Conservation (phyloP, 2,329 filamentous ascomycete species). For the Fusarium illudens region DNA sequence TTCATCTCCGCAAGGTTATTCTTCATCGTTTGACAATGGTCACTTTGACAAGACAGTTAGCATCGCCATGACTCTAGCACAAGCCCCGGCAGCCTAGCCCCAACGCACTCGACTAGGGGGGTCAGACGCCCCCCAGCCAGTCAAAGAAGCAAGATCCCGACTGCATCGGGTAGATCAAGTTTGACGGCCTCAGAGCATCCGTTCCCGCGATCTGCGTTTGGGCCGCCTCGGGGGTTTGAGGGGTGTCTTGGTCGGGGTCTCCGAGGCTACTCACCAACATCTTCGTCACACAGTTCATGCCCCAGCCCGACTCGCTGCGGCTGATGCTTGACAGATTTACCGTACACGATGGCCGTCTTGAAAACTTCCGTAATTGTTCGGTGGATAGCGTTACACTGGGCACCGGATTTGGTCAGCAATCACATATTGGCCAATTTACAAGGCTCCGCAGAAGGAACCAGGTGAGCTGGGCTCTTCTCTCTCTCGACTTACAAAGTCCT, state of each 20-base stretch:
- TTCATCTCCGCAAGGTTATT: conserved; percentile 42
- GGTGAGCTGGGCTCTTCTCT: background rate
- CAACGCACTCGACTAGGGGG: conserved; percentile 21
- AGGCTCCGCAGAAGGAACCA: conserved; percentile 12
- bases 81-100: conserved; percentile 22
- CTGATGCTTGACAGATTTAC: conserved; percentile 98
- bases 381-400: conserved; percentile 94
- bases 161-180: conserved; percentile 32
- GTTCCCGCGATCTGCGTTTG: conserved; percentile 14
- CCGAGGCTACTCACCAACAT: conserved; percentile 77
- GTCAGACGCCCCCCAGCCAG: conserved; percentile 15
- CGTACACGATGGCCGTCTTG: conserved; percentile 94
- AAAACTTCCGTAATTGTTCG: conserved; percentile 96
- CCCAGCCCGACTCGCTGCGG: conserved; percentile 91
- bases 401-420: conserved; percentile 50
- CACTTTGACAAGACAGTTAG: conserved; percentile 46
- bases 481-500: conserved; percentile 85
- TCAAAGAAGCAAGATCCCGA: conserved; percentile 35
- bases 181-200: conserved; percentile 23
- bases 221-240: conserved; percentile 15
- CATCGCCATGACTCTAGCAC: conserved; percentile 22
- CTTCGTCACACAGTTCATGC: conserved; percentile 94
- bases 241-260: conserved; percentile 13
- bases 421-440: conserved; percentile 18
- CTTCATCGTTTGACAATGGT: conserved; percentile 76